A percentile compares a stretch with the other conserved stretches of the same genome.
Conservation (phyloP, 768 basidiomycete species). For the Asterophora parasitica region DNA sequence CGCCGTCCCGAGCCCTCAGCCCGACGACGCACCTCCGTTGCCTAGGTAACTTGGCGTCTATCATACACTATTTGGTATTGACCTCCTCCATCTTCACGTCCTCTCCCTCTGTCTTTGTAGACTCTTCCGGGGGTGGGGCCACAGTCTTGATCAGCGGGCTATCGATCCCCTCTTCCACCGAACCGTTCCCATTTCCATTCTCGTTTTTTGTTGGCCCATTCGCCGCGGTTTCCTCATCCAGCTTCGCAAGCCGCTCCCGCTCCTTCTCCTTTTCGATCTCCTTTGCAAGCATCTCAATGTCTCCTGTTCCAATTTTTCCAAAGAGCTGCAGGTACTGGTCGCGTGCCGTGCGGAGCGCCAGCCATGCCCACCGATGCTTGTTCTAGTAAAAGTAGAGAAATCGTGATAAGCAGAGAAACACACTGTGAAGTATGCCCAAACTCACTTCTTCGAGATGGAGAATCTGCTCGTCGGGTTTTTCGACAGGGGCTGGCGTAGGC, state of each 20-base stretch:
- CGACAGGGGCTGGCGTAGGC: slow-evolving; percentile 17
- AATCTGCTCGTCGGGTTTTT: slow-evolving; percentile 45
- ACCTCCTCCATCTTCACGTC: slow-evolving; percentile 47
- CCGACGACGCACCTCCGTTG: not conserved
- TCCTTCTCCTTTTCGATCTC: slow-evolving; percentile 50
- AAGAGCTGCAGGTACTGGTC: slow-evolving; percentile 73
- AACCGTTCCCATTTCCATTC: slow-evolving; percentile 11
- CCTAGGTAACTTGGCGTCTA: not conserved
- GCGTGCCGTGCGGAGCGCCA: slow-evolving; percentile 72
- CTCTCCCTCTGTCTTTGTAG: slow-evolving; percentile 28
- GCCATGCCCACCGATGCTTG: slow-evolving; percentile 76
- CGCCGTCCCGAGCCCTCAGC: not conserved
- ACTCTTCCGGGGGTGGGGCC: slow-evolving; percentile 19
- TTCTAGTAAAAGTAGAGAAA: slow-evolving; percentile 39
- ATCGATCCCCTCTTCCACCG: slow-evolving; percentile 28
- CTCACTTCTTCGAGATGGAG: slow-evolving; percentile 59
- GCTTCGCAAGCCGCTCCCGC: slow-evolving; percentile 32
- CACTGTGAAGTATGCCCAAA: slow-evolving; percentile 5
- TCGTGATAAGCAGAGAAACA: slow-evolving; percentile 5
- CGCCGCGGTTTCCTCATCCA: slow-evolving; percentile 29
- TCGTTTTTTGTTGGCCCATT: no score
- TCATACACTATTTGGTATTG: not conserved
- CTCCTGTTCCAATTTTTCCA: slow-evolving; percentile 77
- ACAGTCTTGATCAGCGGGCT: slow-evolving; percentile 23
- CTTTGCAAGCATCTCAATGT: slow-evolving; percentile 49